These are phyloP conservation scores for Strigomonas galati DNA, from an alignment of 208 protist genomes.

Conservation along the genomic window DNA sequence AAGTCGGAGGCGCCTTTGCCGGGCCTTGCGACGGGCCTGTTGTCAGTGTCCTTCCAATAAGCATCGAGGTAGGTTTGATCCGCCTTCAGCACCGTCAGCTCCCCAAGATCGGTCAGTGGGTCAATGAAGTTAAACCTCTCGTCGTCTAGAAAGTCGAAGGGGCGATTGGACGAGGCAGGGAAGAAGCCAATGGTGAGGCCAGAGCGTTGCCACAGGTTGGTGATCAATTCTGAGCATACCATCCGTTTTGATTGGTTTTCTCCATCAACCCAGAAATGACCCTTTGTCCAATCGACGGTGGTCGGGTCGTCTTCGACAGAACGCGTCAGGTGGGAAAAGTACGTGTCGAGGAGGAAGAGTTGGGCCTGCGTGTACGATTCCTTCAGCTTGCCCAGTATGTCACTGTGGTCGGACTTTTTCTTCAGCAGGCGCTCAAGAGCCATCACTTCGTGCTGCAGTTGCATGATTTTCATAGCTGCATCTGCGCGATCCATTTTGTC, in stretches of 20 bases:
- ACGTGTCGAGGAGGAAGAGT: conserved; percentile 40
- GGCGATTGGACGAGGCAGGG: conserved; percentile 71
- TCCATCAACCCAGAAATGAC: conserved; percentile 65
- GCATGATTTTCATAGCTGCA: conserved; percentile 65
- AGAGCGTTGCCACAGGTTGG: conserved; percentile 62
- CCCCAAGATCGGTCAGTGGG: conserved; percentile 23
- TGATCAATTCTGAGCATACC: conserved; percentile 79
- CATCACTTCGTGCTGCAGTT: conserved; percentile 42
- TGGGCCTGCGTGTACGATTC: conserved; percentile 38
- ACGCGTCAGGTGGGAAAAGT: conserved; percentile 57
- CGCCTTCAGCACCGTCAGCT: conserved; percentile 34
- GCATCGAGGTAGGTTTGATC: not conserved
- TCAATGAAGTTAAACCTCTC: conserved; percentile 65
- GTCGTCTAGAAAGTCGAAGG: conserved; percentile 78
- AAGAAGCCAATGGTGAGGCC: conserved; percentile 58
- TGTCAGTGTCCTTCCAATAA: not conserved
- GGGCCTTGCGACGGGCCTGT: not conserved
- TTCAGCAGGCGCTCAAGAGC: conserved; percentile 28
- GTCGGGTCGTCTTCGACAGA: conserved; percentile 6
- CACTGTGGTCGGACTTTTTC: not conserved
- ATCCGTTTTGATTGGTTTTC: conserved; percentile 43
- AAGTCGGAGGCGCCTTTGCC: conserved; percentile 9
- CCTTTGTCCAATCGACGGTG: conserved; percentile 23
- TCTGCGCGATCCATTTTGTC: conserved; percentile 84
- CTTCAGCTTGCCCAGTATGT: conserved; percentile 11